phyloP scores from a whole-genome alignment of 1,284 basidiomycete genomes.

The Tremellales sp. region DNA sequence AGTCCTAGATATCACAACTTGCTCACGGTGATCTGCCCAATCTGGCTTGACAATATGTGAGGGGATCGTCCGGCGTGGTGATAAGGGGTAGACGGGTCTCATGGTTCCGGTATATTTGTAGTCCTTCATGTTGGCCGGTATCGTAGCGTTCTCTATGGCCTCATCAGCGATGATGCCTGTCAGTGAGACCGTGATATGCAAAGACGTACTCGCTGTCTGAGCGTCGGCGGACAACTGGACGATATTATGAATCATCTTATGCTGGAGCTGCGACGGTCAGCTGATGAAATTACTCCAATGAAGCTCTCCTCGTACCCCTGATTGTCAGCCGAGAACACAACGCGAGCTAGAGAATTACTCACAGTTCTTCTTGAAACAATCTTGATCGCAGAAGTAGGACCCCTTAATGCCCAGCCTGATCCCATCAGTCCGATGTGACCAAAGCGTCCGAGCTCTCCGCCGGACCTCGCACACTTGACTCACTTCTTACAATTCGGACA shows the following conservation, averaged over 20 bases:
- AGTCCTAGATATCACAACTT: no score
- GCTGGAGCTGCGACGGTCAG: conserved; percentile 26
- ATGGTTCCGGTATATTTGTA: conserved; percentile 47
- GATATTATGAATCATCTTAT: conserved; percentile 47
- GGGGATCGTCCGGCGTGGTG: conserved; percentile 40
- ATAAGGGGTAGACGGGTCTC: conserved; percentile 48
- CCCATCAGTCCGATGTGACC: neutral
- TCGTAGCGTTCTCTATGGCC: conserved; percentile 36
- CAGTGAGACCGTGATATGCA: neutral
- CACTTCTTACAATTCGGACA: conserved; percentile 50
- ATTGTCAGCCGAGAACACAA: neutral
- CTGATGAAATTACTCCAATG: neutral
- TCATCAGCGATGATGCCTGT: conserved; percentile 3
- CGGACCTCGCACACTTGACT: conserved; percentile 8
- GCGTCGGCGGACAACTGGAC: conserved; percentile 39
- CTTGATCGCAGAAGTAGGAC: conserved; percentile 50
- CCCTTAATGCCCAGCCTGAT: conserved; percentile 46
- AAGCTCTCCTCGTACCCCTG: conserved; percentile 25
- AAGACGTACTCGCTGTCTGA: conserved; percentile 32
- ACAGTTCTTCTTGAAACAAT: conserved; percentile 51
- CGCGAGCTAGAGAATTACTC: no score
- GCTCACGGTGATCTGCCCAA: conserved; percentile 50
- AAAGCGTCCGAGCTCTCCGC: neutral
- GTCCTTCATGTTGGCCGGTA: conserved; percentile 42
- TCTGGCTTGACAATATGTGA: conserved; percentile 45